A percentile compares a stretch with the other conserved stretches of the same genome.
phyloP scores from a whole-genome alignment of 208 protist species.

The Trypanosoma mega region DNA sequence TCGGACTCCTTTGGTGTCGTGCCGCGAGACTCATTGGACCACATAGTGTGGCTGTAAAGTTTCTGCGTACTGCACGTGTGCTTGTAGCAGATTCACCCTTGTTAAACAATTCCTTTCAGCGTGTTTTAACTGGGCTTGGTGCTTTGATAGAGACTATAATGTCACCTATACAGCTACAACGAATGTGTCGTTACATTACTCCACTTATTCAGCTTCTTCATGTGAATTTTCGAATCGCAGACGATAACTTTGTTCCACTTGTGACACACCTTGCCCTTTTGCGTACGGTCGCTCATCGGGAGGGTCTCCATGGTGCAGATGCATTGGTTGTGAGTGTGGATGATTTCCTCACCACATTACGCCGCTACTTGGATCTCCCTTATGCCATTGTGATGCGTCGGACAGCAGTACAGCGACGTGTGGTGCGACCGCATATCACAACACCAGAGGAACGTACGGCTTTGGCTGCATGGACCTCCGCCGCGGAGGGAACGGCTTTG shows the following conservation, averaged over 20 bases:
- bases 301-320: conserved; percentile 8
- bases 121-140: conserved; percentile 14
- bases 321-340: conserved; percentile 20
- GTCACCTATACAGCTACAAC: conserved; percentile 25
- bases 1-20: conserved; percentile 51
- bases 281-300: conserved; percentile 21
- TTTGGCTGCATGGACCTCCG: conserved; percentile 15
- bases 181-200: conserved; percentile 18
- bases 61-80: conserved; percentile 1
- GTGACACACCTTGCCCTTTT: conserved; percentile 47
- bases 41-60: too few relatives aligned
- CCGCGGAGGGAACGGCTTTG: conserved; percentile 5
- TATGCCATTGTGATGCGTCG: conserved; percentile 52
- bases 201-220: conserved; percentile 28
- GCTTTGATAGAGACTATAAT: conserved; percentile 6
- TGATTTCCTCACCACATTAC: conserved; percentile 56
- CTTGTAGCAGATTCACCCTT: conserved; percentile 40
- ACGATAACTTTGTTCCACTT: conserved; percentile 71
- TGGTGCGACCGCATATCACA: conserved; percentile 65
- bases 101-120: conserved; percentile 30
- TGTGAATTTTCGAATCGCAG: conserved; percentile 35
- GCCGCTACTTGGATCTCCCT: conserved; percentile 67
- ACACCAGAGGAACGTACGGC: conserved; percentile 70
- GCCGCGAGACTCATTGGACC: too few relatives aligned
- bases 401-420: conserved; percentile 37